Evolutionary conservation across 805 yeast genomes (phyloP), one percentile per base, ranked within the genome.

Genomic region (Candida maesae): DNA sequence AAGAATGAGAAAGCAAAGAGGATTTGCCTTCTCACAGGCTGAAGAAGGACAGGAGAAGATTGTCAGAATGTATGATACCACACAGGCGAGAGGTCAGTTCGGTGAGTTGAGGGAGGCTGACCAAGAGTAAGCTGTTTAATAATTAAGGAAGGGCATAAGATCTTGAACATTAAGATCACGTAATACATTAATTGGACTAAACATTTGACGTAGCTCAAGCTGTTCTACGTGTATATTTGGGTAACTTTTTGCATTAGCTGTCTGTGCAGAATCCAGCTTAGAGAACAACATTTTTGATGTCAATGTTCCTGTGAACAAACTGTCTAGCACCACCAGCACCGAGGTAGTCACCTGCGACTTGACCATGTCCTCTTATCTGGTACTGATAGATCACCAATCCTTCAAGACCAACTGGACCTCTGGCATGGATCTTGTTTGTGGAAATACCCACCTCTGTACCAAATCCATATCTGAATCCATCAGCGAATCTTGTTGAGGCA

Each of bases 391-490:
- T 86, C 60, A 91, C 95, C 51, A 93, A 72, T 2, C 99, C 99
- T 60, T 93, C 99, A 24, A 93, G 72, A 2, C 99, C 99, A 25
- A 93, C 98, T 13, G 99, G 99, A 2, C 99, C 99, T 56, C 99
- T 76, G 9, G 99, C 96, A 61, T 93, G 99, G 47, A 93, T 88
- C 63, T 93, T 93, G 60, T 91, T 90, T 33, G 99, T 93, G 36
- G 95, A 84, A 45, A 93, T 91, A 26, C 99, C 99, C 14, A 93
- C 99, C 64, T 93, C 99, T 6, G 99, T 84, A 39, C 99, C 99
- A 60, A 95, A 93, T 0, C 99, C 99, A 59, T 91, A 93, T 61
- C 99, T 77, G 73, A 87, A 93, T 3, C 99, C 99, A 64, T 93
- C 99, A 6, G 99, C 98, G 67, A 93, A 93, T 59, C 99, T 73